phyloP scores from a whole-genome alignment of 2,329 filamentous ascomycete genomes.

The Phaeosphaeriaceae sp. region DNA sequence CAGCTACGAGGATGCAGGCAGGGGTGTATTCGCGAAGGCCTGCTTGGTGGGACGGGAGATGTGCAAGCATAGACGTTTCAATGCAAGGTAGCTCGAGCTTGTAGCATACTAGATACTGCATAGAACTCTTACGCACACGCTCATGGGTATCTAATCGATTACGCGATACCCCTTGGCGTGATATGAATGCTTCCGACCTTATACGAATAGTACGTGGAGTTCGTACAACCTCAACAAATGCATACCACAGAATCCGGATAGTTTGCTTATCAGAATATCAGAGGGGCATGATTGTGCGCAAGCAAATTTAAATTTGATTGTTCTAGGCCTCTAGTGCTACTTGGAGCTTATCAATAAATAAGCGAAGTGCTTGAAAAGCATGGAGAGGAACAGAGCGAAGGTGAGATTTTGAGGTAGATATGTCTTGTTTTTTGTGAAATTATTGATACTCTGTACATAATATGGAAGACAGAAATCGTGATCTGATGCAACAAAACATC shows the following conservation, averaged over 20 bases:
- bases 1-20: neutral
- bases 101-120: neutral
- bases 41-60: neutral
- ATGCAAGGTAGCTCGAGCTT: no score
- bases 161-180: neutral
- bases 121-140: neutral
- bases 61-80: neutral
- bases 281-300: no score
- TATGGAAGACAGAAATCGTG: neutral
- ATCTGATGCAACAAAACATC: neutral
- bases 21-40: neutral
- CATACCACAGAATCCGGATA: neutral
- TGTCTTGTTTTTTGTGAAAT: neutral
- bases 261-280: no score
- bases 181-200: neutral
- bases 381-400: neutral
- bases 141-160: conserved; percentile 2
- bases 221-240: conserved; percentile 11
- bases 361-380: no score
- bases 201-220: conserved; percentile 10
- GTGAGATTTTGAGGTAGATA: neutral
- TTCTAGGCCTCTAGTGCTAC: no score
- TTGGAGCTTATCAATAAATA: no score
- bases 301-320: no score
- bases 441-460: neutral